phyloP scores from a whole-genome alignment of 2,329 filamentous ascomycete species.

The Cladosporium sp. region DNA sequence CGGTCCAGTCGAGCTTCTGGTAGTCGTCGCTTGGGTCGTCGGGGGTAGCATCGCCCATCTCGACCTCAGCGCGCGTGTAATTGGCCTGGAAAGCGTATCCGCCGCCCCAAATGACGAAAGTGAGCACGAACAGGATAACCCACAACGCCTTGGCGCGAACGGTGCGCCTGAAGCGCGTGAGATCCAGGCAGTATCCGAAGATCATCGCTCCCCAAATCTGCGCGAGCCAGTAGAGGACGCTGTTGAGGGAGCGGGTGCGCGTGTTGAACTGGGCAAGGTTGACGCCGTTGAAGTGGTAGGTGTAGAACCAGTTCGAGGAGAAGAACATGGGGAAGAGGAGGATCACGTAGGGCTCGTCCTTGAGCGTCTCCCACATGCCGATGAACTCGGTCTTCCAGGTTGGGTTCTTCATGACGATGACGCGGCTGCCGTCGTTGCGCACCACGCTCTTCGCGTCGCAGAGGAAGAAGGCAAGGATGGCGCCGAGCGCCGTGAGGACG shows the following conservation, averaged over 20 bases:
- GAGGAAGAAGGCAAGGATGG: slow-evolving; percentile 68
- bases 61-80: slow-evolving; percentile 51
- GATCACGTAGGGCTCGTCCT: slow-evolving; percentile 70
- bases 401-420: slow-evolving; percentile 89
- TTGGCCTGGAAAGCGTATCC: slow-evolving; percentile 74
- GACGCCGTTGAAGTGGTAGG: slow-evolving; percentile 75
- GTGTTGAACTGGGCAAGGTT: slow-evolving; percentile 72
- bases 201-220: slow-evolving; percentile 76
- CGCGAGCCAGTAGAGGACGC: slow-evolving; percentile 71
- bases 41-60: slow-evolving; percentile 24
- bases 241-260: slow-evolving; percentile 75
- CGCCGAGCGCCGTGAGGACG: slow-evolving; percentile 75
- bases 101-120: slow-evolving; percentile 79
- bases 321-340: slow-evolving; percentile 81
- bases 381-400: slow-evolving; percentile 78
- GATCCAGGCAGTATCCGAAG: slow-evolving; percentile 73
- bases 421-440: slow-evolving; percentile 73
- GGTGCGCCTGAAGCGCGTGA: slow-evolving; percentile 59
- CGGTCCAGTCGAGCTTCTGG: slow-evolving; percentile 65
- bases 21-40: slow-evolving; percentile 29
- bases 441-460: slow-evolving; percentile 72
- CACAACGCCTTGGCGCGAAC: slow-evolving; percentile 68
- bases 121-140: slow-evolving; percentile 64
- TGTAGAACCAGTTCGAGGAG: slow-evolving; percentile 77
- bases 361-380: slow-evolving; percentile 74